Base-by-base conservation (phyloP, 1,284 basidiomycete genomes). In the Marasmius tenuissimus region DNA sequence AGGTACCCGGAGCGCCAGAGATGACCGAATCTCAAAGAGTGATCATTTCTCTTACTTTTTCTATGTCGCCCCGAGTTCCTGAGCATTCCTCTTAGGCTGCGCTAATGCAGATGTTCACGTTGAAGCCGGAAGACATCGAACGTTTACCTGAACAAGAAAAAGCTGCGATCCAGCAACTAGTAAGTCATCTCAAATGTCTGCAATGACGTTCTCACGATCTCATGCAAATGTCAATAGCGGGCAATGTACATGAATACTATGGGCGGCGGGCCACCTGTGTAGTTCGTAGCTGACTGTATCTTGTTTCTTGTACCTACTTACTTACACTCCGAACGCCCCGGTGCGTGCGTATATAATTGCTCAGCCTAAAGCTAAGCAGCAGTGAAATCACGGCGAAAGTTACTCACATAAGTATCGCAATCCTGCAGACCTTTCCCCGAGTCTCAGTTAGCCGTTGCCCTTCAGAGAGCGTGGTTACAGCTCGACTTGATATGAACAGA, bases 51-150 rank as follows among this genome's bases (percentile, higher is more conserved):
- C 39, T 63, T 42, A 61, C n/a, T 22, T 52, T 37, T 51, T n/a
- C 14, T 12, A 8, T 2, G 50, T 51, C 33, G 22, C 16, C 5
- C 40, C 33, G 34, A 18, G 14, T 37, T 57, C 12, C 35, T 12
- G 18, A 48, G 10, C 49, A 45, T 63, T 16, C 52, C 67, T 16
- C 59, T 22, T 69, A 94, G 92, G 81, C 84, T 33, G 93, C 95
- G 87, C 72, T 96, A 51, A 81, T 93, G 73, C 94, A 96, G 76
- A 95, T 98, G 0, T 78, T 99, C 37, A 85, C 84, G 62, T 77
- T 99, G 69, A 92, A 93, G 0, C 89, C 85, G 45, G 94, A 94
- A 53, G 95, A 98, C 75, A 93, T 99, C 69, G 89, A 88, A 61
- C 87, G 85, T 7, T 77, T 98, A 52, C 93, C 95, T 22, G 89